phyloP scores from a whole-genome alignment of 371 early-diverging fungal genomes.

The Gilbertella persicaria region DNA sequence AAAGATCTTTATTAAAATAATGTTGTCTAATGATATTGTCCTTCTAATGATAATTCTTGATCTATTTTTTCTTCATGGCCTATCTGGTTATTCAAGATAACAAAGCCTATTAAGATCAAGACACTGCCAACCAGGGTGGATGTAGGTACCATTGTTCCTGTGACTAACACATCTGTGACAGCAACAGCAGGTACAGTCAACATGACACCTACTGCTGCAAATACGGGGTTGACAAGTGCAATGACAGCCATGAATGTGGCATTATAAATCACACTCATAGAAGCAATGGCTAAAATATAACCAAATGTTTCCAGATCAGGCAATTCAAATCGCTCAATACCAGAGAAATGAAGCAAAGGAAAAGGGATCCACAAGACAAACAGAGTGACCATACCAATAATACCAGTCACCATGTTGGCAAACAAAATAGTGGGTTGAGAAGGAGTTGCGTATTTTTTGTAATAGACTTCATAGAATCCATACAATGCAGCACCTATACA shows the following conservation, averaged over 20 bases:
- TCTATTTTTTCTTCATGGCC: constrained; percentile 19
- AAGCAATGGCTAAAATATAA: constrained; percentile 62
- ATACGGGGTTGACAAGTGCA: constrained; percentile 75
- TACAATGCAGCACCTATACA: constrained; percentile 55
- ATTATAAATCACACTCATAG: constrained; percentile 76
- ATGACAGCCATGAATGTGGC: constrained; percentile 80
- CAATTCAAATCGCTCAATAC: constrained; percentile 67
- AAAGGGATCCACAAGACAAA: constrained; percentile 73
- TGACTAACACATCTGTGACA: constrained; percentile 57
- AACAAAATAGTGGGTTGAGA: constrained; percentile 64
- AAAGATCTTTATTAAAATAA: too few relatives aligned
- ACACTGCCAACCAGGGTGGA: constrained; percentile 56
- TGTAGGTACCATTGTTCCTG: constrained; percentile 51
- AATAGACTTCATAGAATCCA: constrained; percentile 76
- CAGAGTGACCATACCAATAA: constrained; percentile 63
- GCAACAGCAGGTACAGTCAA: constrained; percentile 80
- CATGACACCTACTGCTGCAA: constrained; percentile 85
- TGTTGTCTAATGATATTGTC: too few relatives aligned
- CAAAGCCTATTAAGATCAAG: constrained; percentile 58
- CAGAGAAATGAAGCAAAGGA: constrained; percentile 64
- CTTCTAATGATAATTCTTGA: constrained; percentile 12
- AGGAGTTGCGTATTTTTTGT: constrained; percentile 76
- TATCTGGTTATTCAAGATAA: constrained; percentile 43
- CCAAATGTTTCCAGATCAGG: constrained; percentile 57
- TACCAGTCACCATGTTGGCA: constrained; percentile 70